A percentile compares a stretch with the other conserved stretches of the same genome.
phyloP scores from a whole-genome alignment of 2,329 filamentous ascomycete species.

The Nakataea oryzae region DNA sequence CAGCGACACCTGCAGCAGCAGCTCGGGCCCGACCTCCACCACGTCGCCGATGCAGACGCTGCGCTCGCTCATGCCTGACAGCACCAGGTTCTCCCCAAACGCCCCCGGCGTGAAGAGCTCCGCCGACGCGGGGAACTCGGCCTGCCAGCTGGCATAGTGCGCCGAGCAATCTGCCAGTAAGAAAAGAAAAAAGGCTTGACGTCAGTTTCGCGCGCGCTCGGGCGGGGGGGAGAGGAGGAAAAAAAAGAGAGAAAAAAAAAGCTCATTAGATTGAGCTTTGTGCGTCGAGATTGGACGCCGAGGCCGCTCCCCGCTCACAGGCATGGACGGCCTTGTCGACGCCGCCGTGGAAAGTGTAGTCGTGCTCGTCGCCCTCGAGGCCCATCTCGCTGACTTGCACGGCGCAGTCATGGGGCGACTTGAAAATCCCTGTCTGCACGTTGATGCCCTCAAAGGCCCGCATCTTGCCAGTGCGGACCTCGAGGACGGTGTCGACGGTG shows the following conservation, averaged over 20 bases:
- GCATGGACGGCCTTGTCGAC: conserved; percentile 53
- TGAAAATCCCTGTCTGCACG: conserved; percentile 47
- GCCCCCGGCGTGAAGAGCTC: conserved; percentile 43
- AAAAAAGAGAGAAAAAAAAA: not conserved
- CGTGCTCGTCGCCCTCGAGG: conserved; percentile 50
- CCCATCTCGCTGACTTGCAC: conserved; percentile 37
- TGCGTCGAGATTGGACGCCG: too few species aligned
- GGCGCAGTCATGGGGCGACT: conserved; percentile 29
- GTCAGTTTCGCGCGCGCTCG: not conserved
- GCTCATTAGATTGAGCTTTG: not conserved
- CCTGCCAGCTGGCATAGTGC: conserved; percentile 46
- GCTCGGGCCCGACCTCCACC: conserved; percentile 36
- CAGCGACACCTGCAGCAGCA: conserved; percentile 47
- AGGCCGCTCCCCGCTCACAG: conserved; percentile 25
- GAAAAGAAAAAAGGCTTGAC: too few species aligned
- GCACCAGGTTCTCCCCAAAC: conserved; percentile 57
- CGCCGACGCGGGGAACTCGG: conserved; percentile 38
- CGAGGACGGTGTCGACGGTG: conserved; percentile 37
- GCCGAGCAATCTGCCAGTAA: conserved; percentile 44
- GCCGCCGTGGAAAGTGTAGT: conserved; percentile 50
- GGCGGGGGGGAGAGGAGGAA: too few species aligned
- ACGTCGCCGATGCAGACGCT: conserved; percentile 58
- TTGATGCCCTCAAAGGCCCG: conserved; percentile 40
- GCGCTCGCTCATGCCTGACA: conserved; percentile 46
- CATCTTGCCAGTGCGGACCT: conserved; percentile 47